phyloP scores from a whole-genome alignment of 1,284 basidiomycete genomes.

The Ceratobasidium sp. region DNA sequence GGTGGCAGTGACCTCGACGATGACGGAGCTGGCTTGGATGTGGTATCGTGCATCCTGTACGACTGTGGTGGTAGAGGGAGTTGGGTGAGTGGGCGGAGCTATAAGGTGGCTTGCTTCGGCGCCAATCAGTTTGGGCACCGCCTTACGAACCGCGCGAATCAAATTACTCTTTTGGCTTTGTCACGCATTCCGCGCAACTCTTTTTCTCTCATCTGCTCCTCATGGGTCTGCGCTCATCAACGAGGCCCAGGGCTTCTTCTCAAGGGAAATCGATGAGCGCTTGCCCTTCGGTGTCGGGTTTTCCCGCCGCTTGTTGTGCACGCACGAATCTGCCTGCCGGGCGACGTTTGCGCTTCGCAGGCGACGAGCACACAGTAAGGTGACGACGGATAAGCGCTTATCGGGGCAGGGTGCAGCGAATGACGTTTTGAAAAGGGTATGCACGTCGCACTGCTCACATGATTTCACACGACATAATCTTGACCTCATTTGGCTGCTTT shows the following conservation, averaged over 20 bases:
- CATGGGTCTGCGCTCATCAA: slow-evolving; percentile 1
- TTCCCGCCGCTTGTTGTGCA: not conserved
- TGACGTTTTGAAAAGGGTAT: not conserved
- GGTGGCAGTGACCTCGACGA: slow-evolving; percentile 32
- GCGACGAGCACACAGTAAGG: not conserved
- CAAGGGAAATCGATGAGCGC: slow-evolving; percentile 14
- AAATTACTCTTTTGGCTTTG: slow-evolving; percentile 4
- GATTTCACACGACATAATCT: not conserved
- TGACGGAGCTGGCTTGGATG: slow-evolving; percentile 13
- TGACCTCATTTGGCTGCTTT: too few species aligned
- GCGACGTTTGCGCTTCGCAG: not conserved
- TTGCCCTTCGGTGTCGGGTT: not conserved
- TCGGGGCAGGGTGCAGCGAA: not conserved
- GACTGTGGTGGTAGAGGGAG: slow-evolving; percentile 22
- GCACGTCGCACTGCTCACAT: not conserved
- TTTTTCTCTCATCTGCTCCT: not conserved
- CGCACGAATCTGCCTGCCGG: not conserved
- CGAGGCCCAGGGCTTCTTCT: slow-evolving; percentile 3
- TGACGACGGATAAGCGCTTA: not conserved
- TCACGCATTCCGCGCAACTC: not conserved
- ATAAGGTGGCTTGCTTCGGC: not conserved
- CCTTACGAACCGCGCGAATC: not conserved
- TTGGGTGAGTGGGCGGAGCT: not conserved
- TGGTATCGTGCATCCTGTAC: slow-evolving; percentile 1
- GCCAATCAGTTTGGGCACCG: slow-evolving; percentile 19